A percentile compares a stretch with the other conserved stretches of the same genome.
phyloP scores from a whole-genome alignment of 2,329 filamentous ascomycete species.

The Colletotrichum abscissum region DNA sequence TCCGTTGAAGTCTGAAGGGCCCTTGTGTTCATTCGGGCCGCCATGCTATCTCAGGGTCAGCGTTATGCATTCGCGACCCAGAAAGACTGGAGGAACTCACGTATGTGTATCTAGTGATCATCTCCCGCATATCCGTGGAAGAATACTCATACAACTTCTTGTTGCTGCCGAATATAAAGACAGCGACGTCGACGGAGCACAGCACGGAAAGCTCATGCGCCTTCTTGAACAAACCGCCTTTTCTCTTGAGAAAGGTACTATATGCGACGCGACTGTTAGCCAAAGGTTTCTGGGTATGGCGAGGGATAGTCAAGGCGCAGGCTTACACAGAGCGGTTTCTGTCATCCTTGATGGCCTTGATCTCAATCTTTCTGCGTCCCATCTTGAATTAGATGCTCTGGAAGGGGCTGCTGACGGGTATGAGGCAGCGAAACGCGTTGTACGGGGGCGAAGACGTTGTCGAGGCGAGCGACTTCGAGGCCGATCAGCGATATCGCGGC shows the following conservation, averaged over 20 bases:
- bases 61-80: slow-evolving; percentile 15
- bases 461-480: slow-evolving; percentile 10
- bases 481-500: slow-evolving; percentile 26
- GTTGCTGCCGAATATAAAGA: slow-evolving; percentile 98
- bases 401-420: background rate
- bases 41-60: slow-evolving; percentile 74
- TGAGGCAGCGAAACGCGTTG: background rate
- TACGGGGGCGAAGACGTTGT: slow-evolving; percentile 6
- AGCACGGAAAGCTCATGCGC: slow-evolving; percentile 97
- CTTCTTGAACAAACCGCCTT: slow-evolving; percentile 99
- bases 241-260: slow-evolving; percentile 98
- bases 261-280: slow-evolving; percentile 31
- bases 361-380: slow-evolving; percentile 99
- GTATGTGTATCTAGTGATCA: slow-evolving; percentile 89
- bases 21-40: slow-evolving; percentile 94
- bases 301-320: background rate
- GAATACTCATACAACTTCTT: slow-evolving; percentile 99
- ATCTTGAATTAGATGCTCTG: slow-evolving; percentile 61
- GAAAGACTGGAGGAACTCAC: slow-evolving; percentile 64
- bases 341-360: slow-evolving; percentile 99
- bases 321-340: slow-evolving; percentile 96
- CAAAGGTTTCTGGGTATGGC: background rate
- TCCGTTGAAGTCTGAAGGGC: slow-evolving; percentile 90
- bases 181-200: slow-evolving; percentile 97
- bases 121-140: slow-evolving; percentile 91